phyloP scores from a whole-genome alignment of 768 basidiomycete species.

The Cystoderma amianthinum region DNA sequence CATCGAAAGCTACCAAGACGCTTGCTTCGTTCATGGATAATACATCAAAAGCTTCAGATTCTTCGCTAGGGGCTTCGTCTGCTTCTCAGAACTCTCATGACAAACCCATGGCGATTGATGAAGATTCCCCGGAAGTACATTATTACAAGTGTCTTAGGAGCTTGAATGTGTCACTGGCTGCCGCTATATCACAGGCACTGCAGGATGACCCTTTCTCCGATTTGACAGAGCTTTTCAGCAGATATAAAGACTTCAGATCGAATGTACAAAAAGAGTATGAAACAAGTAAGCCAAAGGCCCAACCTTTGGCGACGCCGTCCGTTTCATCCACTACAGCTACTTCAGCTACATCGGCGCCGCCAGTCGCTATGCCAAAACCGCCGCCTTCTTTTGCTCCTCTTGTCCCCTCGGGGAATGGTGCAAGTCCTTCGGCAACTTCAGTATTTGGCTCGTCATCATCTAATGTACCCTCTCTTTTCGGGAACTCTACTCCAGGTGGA shows the following conservation, averaged over 20 bases:
- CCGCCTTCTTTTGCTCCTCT: constrained; percentile 20
- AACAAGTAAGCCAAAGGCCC: constrained; percentile 4
- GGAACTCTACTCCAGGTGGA: constrained; percentile 1
- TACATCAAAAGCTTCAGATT: constrained; percentile 8
- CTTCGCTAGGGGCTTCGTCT: constrained; percentile 8
- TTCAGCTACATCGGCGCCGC: background rate
- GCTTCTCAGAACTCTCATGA: constrained; percentile 6
- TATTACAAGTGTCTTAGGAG: constrained; percentile 72
- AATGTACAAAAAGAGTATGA: constrained; percentile 54
- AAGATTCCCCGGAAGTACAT: constrained; percentile 31
- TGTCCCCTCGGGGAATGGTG: too few relatives aligned
- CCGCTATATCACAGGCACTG: constrained; percentile 49
- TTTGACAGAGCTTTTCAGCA: constrained; percentile 43
- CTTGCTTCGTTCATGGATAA: constrained; percentile 37
- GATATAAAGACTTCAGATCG: constrained; percentile 51
- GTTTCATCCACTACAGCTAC: background rate
- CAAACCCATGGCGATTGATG: constrained; percentile 14
- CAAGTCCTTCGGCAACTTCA: too few relatives aligned
- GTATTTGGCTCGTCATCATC: too few relatives aligned
- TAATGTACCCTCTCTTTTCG: too few relatives aligned
- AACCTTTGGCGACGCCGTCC: background rate
- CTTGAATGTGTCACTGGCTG: constrained; percentile 60
- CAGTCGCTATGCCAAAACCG: constrained; percentile 24
- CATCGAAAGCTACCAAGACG: constrained; percentile 43
- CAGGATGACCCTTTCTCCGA: constrained; percentile 70